Percentiles rank a stretch among this genome's conserved stretches.
phyloP scores from a whole-genome alignment of 106 monocot genomes.

The Iris macrosiphon region DNA sequence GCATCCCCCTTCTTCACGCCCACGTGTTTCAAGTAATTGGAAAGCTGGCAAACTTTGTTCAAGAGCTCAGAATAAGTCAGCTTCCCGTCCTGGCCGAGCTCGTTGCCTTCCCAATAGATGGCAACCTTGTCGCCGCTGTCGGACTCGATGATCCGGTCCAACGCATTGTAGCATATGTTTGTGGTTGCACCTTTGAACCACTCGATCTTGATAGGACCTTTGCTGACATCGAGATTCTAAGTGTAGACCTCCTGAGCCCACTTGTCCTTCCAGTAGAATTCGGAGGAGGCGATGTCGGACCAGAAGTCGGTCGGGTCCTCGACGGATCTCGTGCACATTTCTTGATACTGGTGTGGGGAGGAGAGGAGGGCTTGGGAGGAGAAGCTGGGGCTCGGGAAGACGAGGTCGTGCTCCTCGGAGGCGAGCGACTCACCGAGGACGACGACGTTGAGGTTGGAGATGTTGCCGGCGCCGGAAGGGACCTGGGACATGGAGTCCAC shows the following conservation, averaged over 20 bases:
- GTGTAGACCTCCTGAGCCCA: constrained; percentile 60
- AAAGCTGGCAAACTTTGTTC: constrained; percentile 96
- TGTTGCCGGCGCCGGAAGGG: constrained; percentile 76
- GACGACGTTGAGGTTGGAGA: constrained; percentile 74
- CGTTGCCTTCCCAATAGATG: constrained; percentile 93
- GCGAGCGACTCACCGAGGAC: constrained; percentile 77
- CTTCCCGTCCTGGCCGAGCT: constrained; percentile 57
- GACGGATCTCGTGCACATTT: constrained; percentile 79
- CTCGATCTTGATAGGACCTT: constrained; percentile 79
- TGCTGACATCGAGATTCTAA: constrained; percentile 78
- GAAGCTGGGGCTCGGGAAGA: constrained; percentile 63
- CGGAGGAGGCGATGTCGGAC: constrained; percentile 72
- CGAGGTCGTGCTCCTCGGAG: constrained; percentile 73
- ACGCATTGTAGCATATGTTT: constrained; percentile 93
- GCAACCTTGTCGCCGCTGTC: constrained; percentile 82
- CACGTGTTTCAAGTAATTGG: constrained; percentile 85
- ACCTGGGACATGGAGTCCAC: constrained; percentile 62
- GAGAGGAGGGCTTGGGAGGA: constrained; percentile 67
- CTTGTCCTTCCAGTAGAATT: constrained; percentile 86
- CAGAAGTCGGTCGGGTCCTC: constrained; percentile 90
- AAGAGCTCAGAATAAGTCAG: constrained; percentile 83
- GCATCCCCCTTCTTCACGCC: constrained; percentile 93
- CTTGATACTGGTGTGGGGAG: constrained; percentile 67
- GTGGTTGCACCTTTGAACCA: constrained; percentile 95
- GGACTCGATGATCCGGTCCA: constrained; percentile 67